Base-by-base conservation (phyloP, 2,329 filamentous ascomycete genomes). In the Pestalotiopsis sp. region DNA sequence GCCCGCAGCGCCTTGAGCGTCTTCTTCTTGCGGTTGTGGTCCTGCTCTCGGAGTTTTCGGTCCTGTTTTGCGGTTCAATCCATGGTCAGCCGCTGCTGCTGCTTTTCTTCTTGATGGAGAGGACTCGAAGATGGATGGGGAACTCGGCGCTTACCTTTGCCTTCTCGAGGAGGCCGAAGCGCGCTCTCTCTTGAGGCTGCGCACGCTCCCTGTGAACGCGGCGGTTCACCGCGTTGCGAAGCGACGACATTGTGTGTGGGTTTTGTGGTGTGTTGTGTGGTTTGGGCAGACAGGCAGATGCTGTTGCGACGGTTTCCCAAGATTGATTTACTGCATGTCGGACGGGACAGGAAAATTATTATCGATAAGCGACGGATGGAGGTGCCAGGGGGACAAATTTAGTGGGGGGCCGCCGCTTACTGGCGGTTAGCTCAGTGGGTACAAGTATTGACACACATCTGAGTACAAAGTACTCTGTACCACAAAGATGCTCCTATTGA, bases 91-190 rank as follows among this genome's bases (percentile, higher is more conserved):
- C 11, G 57, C 17, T 17, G 25, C 23, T 25, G 23, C 23, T 25
- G 23, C 23, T 25, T 25, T 25, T 3, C 3, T 3, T 25, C 23
- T 25, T 25, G 23, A 25, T 25, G 23, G 23, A 25, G 23, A 25
- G 23, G 23, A 25, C 23, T 25, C 23, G 25, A 31, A 20, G 36
- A n/a, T 3, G n/a, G 13, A 27, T 11, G 38, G 61, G 20, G 56
- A 36, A 71, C 78, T 31, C 31, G 31, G 6, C 31, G 31, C 31
- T 57, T 77, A 91, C 91, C 84, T 98, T 98, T 87, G 96, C 93
- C 84, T 99, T 98, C 81, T 98, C 96, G 70, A 98, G 90, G 25
- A 98, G 88, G 72, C 96, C 96, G 82, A 94, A 94, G 84, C 93
- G 93, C 73, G 91, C 85, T 66, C 96, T 93, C 78, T 95, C 93